Evolutionary conservation across 345 rosid species (phyloP).

Genomic region (Aegle marmelos): DNA sequence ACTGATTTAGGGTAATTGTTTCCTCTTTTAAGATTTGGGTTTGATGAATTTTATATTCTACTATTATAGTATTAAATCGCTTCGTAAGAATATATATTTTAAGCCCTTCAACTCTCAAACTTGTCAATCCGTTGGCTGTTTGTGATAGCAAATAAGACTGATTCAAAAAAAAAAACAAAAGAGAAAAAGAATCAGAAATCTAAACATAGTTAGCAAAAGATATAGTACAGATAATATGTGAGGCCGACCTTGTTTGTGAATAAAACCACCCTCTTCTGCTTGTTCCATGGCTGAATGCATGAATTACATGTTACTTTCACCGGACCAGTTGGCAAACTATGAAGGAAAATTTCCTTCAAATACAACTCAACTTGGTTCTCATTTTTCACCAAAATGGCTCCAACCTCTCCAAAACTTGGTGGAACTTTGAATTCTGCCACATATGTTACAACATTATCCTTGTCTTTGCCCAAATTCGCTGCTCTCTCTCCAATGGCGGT

Average conservation of each 20-base stretch:
- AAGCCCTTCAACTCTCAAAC: slow-evolving; percentile 58
- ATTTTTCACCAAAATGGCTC: slow-evolving; percentile 64
- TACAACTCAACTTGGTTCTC: slow-evolving; percentile 69
- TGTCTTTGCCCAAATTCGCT: no score
- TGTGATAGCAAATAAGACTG: slow-evolving; percentile 60
- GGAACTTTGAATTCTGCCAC: slow-evolving; percentile 57
- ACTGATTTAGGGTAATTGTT: no score
- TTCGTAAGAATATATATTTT: slow-evolving; percentile 46
- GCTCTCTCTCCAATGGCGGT: no score
- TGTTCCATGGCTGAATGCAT: slow-evolving; percentile 60
- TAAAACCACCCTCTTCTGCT: slow-evolving; percentile 53
- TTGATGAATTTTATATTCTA: no score
- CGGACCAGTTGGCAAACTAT: background rate
- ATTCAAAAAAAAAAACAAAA: background rate
- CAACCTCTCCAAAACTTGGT: slow-evolving; percentile 53
- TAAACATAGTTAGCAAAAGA: no score
- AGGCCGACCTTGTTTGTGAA: slow-evolving; percentile 49
- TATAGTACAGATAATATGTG: no score
- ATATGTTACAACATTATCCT: slow-evolving; percentile 21
- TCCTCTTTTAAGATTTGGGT: no score
- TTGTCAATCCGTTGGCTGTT: slow-evolving; percentile 60
- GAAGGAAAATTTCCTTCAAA: slow-evolving; percentile 40
- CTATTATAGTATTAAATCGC: no score
- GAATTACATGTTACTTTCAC: slow-evolving; percentile 47
- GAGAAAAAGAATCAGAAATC: no score